These are phyloP conservation scores for Colletotrichum australisinense DNA, from an alignment of 2,329 filamentous ascomycete species.

Conservation along the genomic window DNA sequence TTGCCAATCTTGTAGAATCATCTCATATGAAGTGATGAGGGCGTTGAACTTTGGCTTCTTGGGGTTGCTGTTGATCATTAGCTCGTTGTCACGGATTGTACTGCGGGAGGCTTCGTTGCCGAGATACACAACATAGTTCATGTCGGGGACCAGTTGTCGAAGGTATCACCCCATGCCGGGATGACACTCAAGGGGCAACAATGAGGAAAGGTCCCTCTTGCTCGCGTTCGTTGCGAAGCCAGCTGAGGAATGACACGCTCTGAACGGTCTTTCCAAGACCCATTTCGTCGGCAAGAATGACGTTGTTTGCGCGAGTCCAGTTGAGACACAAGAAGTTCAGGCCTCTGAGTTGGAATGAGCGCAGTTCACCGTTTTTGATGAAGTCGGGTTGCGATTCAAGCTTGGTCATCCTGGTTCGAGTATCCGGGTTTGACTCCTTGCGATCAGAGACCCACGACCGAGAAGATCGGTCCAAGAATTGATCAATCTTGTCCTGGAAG, in stretches of 20 bases:
- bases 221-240: constrained; percentile 88
- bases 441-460: constrained; percentile 85
- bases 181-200: constrained; percentile 98
- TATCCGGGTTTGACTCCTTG: constrained; percentile 79
- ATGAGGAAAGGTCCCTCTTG: constrained; percentile 97
- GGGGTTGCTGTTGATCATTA: constrained; percentile 86
- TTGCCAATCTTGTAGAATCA: constrained; percentile 85
- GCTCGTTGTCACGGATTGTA: constrained; percentile 90
- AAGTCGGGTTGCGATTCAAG: constrained; percentile 87
- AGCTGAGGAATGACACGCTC: constrained; percentile 96
- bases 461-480: constrained; percentile 85
- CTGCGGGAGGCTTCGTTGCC: constrained; percentile 87
- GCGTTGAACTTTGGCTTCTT: constrained; percentile 97
- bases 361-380: constrained; percentile 84
- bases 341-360: constrained; percentile 93
- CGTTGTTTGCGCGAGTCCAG: constrained; percentile 94
- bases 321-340: constrained; percentile 97
- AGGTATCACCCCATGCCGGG: constrained; percentile 97
- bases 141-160: constrained; percentile 93
- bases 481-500: constrained; percentile 91
- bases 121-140: constrained; percentile 97
- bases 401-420: constrained; percentile 78
- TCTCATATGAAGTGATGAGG: constrained; percentile 97
- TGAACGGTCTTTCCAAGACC: constrained; percentile 98
- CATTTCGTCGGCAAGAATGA: constrained; percentile 99